These are phyloP conservation scores for Lipomyces sp. DNA, from an alignment of 805 yeast species.

Conservation along the genomic window DNA sequence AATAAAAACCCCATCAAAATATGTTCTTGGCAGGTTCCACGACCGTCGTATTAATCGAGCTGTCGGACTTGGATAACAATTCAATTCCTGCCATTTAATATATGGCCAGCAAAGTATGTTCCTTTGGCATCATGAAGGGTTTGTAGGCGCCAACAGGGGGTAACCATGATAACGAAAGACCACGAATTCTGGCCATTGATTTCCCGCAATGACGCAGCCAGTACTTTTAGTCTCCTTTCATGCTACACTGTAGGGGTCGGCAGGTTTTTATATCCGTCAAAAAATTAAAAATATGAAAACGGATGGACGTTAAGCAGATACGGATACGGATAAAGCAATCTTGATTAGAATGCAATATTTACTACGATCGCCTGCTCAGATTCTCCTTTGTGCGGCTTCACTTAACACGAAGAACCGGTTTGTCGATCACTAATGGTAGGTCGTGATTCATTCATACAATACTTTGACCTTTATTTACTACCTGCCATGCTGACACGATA, in stretches of 20 bases:
- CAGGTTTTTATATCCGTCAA: no score
- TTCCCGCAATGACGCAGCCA: conserved; percentile 49
- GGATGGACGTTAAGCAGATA: no score
- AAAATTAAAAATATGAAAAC: no score
- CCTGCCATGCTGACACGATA: background rate
- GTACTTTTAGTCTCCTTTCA: no score
- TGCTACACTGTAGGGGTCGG: no score
- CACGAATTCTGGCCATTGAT: conserved; percentile 77
- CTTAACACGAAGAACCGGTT: no score
- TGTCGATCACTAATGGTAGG: background rate
- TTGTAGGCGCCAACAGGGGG: conserved; percentile 15
- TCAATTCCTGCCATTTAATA: conserved; percentile 3
- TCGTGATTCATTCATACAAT: background rate
- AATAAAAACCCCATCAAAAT: background rate
- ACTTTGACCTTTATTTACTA: background rate
- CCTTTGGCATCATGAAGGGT: conserved; percentile 9
- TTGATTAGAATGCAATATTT: no score
- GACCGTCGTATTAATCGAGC: background rate
- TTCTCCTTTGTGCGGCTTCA: no score
- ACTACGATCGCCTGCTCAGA: no score
- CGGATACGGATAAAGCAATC: no score
- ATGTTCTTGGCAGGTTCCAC: background rate
- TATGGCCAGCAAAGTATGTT: conserved; percentile 5
- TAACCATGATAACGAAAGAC: conserved; percentile 12
- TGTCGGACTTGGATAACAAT: background rate